Conservation (phyloP, 164 flowering plant genomes). For the Piper longum region DNA sequence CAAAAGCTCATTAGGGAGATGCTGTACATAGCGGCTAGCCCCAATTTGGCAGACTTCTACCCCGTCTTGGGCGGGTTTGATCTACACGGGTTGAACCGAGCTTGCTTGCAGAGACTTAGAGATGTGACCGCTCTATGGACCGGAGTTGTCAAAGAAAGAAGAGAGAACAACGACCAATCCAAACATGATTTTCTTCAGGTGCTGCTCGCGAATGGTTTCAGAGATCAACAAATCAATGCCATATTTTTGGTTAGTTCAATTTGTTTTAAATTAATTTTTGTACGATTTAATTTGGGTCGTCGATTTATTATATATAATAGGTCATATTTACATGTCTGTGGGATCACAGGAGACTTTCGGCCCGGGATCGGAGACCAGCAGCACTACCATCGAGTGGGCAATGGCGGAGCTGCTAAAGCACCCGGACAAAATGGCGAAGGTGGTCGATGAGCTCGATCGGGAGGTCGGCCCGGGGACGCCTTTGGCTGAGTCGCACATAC, state of each 20-base stretch:
- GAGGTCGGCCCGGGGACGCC: constrained; percentile 2
- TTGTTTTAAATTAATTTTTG: not conserved
- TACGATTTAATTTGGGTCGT: not conserved
- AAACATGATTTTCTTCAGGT: constrained; percentile 19
- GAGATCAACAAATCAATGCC: constrained; percentile 16
- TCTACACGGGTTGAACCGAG: constrained; percentile 15
- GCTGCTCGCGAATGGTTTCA: constrained; percentile 12
- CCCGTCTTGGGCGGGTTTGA: constrained; percentile 19
- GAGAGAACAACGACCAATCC: constrained; percentile 3
- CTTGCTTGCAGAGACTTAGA: not conserved
- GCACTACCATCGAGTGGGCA: constrained; percentile 10
- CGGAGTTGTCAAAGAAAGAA: constrained; percentile 16
- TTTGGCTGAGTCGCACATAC: constrained; percentile 3
- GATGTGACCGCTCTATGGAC: constrained; percentile 16
- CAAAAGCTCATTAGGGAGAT: constrained; percentile 7
- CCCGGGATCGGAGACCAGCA: constrained; percentile 8
- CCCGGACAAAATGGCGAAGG: constrained; percentile 5
- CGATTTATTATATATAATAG: no score
- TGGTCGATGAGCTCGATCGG: constrained; percentile 2
- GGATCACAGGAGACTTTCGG: constrained; percentile 6
- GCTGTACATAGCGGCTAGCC: constrained; percentile 7
- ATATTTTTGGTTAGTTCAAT: constrained; percentile 17
- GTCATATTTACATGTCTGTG: no score
- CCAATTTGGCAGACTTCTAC: constrained; percentile 23
- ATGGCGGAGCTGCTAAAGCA: constrained; percentile 9